These are phyloP conservation scores for Alternaria consortialis DNA, from an alignment of 2,329 filamentous ascomycete genomes.

Conservation along the genomic window DNA sequence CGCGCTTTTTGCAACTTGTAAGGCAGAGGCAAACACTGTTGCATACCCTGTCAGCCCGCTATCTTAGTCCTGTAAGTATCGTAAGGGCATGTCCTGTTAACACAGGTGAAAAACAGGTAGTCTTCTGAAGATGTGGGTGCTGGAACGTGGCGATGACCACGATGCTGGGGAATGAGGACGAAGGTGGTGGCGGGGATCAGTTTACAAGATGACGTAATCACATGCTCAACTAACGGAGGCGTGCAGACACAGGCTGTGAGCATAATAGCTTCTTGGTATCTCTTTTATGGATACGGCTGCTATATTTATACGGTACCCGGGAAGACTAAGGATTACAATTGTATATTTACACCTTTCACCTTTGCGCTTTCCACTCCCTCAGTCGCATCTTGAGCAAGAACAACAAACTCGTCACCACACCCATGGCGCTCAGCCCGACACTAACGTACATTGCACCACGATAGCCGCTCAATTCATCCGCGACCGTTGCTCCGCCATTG, in stretches of 20 bases:
- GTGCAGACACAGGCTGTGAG: neutral
- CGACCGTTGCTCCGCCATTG: slow-evolving; percentile 35
- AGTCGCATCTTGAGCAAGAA: slow-evolving; percentile 35
- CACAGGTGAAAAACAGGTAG: neutral
- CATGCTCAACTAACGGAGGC: neutral
- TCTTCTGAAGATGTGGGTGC: neutral
- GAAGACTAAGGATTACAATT: neutral
- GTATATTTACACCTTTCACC: neutral
- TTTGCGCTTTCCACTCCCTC: slow-evolving; percentile 4
- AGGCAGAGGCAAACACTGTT: neutral
- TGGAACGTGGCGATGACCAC: neutral
- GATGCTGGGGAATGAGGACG: neutral
- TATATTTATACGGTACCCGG: too few species aligned
- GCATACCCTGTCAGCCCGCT: neutral
- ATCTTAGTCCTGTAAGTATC: neutral
- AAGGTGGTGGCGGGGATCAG: neutral
- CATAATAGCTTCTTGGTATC: neutral
- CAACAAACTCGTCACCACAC: slow-evolving; percentile 34
- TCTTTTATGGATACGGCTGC: neutral
- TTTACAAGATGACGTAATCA: slow-evolving; percentile 1
- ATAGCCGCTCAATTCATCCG: slow-evolving; percentile 50
- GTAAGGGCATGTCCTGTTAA: neutral
- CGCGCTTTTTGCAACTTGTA: neutral
- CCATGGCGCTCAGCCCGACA: slow-evolving; percentile 47
- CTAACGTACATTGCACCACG: slow-evolving; percentile 52